Evolutionary conservation across 352 stramenopile genomes (phyloP).

Genomic region (Globisporangium radiosum): DNA sequence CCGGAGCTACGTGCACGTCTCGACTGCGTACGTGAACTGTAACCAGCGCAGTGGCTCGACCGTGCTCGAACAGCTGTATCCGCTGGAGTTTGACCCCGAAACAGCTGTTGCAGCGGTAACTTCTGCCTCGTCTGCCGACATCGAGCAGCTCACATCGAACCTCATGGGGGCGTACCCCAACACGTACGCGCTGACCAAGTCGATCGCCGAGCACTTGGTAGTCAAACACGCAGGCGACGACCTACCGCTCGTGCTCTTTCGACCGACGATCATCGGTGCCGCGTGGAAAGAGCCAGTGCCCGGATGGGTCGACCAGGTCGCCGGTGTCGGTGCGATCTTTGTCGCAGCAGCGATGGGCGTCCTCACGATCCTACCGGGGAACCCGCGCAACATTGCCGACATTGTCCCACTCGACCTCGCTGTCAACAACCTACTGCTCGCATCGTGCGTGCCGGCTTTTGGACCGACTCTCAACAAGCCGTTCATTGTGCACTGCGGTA

Average conservation of each 20-base stretch:
- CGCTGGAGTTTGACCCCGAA: slow-evolving; percentile 78
- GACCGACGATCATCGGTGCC: slow-evolving; percentile 81
- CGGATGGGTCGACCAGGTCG: slow-evolving; percentile 79
- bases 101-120: slow-evolving; percentile 54
- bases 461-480: slow-evolving; percentile 10
- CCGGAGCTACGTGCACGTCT: slow-evolving; percentile 72
- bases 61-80: slow-evolving; percentile 71
- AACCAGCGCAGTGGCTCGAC: slow-evolving; percentile 47
- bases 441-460: slow-evolving; percentile 30
- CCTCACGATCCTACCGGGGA: slow-evolving; percentile 73
- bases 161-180: slow-evolving; percentile 86
- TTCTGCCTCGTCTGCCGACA: slow-evolving; percentile 38
- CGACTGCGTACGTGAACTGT: slow-evolving; percentile 82
- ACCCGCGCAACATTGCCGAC: slow-evolving; percentile 74
- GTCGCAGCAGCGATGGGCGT: slow-evolving; percentile 68
- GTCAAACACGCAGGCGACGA: slow-evolving; percentile 26
- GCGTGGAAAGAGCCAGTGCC: slow-evolving; percentile 84
- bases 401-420: slow-evolving; percentile 78
- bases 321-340: slow-evolving; percentile 75
- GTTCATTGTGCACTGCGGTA: slow-evolving; percentile 69
- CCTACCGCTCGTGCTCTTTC: slow-evolving; percentile 71
- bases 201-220: slow-evolving; percentile 79
- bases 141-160: slow-evolving; percentile 64
- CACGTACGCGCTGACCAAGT: slow-evolving; percentile 87
- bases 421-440: slow-evolving; percentile 71